phyloP scores from a whole-genome alignment of 2,329 filamentous ascomycete species.

The Hirsutella thompsonii region DNA sequence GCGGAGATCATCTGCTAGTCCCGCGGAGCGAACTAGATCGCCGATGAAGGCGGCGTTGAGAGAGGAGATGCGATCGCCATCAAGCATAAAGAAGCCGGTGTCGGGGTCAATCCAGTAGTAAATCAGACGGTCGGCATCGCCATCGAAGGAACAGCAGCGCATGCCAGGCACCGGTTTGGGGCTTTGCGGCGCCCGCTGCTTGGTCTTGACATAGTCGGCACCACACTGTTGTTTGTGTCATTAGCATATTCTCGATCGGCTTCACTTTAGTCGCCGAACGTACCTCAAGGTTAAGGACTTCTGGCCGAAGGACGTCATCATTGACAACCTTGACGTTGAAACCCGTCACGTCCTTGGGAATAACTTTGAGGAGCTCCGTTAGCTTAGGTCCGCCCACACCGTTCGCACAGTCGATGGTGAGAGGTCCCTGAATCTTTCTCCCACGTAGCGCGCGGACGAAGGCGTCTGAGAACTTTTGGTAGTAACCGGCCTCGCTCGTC shows the following conservation, averaged over 20 bases:
- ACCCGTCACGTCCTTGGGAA: conserved; percentile 56
- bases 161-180: conserved; percentile 66
- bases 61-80: conserved; percentile 93
- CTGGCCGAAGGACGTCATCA: conserved; percentile 82
- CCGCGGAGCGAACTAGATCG: conserved; percentile 70
- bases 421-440: conserved; percentile 56
- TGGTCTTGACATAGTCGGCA: conserved; percentile 95
- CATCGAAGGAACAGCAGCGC: conserved; percentile 83
- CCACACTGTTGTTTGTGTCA: conserved; percentile 49
- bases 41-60: conserved; percentile 88
- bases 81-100: conserved; percentile 78
- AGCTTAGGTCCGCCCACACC: conserved; percentile 92
- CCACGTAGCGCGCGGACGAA: conserved; percentile 75
- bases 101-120: conserved; percentile 86
- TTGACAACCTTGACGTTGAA: conserved; percentile 82
- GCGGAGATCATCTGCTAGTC: conserved; percentile 66
- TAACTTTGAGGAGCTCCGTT: conserved; percentile 69
- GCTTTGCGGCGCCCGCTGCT: conserved; percentile 75
- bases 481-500: conserved; percentile 84
- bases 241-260: conserved; percentile 2
- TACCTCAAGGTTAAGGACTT: conserved; percentile 80
- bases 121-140: conserved; percentile 88
- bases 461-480: conserved; percentile 76
- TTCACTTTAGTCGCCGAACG: conserved; percentile 12
- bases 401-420: conserved; percentile 92